Evolutionary conservation across 768 basidiomycete genomes (phyloP).

Genomic region (Russula olivacea): DNA sequence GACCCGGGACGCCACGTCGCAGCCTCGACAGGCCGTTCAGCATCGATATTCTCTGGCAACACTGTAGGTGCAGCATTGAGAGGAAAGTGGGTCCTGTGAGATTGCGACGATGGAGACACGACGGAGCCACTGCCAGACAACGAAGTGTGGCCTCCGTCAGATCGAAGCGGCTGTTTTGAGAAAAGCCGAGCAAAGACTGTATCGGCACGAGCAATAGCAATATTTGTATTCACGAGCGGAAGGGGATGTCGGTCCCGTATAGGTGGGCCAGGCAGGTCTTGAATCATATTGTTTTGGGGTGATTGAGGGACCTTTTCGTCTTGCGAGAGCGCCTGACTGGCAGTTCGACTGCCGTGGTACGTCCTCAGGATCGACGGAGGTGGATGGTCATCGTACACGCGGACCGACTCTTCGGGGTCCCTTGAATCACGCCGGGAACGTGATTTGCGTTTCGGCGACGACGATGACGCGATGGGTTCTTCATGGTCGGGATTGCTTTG

Average conservation of each 20-base stretch:
- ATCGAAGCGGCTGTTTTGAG: constrained; percentile 4
- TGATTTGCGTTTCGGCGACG: constrained; percentile 22
- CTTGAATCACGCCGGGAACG: constrained; percentile 23
- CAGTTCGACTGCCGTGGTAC: constrained; percentile 26
- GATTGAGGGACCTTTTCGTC: constrained; percentile 5
- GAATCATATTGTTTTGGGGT: neutral
- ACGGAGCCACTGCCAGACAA: constrained; percentile 9
- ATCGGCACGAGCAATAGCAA: constrained; percentile 10
- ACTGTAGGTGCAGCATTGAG: constrained; percentile 9
- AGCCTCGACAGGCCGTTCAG: constrained; percentile 12
- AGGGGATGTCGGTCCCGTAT: neutral
- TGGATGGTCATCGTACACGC: constrained; percentile 38
- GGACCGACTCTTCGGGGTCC: constrained; percentile 23
- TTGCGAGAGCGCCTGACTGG: neutral
- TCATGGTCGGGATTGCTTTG: constrained; percentile 18
- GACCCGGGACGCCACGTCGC: neutral
- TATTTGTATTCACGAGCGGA: neutral
- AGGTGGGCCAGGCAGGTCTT: neutral
- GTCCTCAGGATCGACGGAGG: constrained; percentile 34
- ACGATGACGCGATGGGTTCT: constrained; percentile 18
- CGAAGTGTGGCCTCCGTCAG: neutral
- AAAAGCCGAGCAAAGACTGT: constrained; percentile 20
- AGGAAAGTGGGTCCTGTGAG: constrained; percentile 17
- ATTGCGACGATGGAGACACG: constrained; percentile 3
- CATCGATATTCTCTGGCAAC: constrained; percentile 9